These are phyloP conservation scores for Paraphoma sp. DNA, from an alignment of 2,329 filamentous ascomycete species.

Conservation along the genomic window DNA sequence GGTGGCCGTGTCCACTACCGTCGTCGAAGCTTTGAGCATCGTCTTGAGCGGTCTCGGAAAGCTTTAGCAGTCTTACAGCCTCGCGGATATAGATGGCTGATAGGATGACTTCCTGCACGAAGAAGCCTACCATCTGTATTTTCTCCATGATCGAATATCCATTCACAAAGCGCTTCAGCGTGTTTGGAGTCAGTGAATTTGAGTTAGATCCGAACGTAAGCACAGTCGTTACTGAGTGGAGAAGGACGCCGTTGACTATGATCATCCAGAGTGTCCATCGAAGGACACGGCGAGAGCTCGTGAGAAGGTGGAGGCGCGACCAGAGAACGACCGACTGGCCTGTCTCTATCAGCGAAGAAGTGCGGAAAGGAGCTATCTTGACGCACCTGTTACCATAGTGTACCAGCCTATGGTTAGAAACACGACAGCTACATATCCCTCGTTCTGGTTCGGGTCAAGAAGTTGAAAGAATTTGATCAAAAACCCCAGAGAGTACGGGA, in stretches of 20 bases:
- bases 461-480: slow-evolving; percentile 52
- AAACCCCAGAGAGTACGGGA: slow-evolving; percentile 58
- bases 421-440: slow-evolving; percentile 50
- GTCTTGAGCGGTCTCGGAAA: slow-evolving; percentile 32
- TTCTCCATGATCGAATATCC: slow-evolving; percentile 54
- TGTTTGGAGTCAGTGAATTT: slow-evolving; percentile 30
- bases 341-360: background rate
- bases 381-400: slow-evolving; percentile 61
- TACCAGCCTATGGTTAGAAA: slow-evolving; percentile 63
- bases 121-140: slow-evolving; percentile 54
- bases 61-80: slow-evolving; percentile 55
- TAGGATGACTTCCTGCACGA: slow-evolving; percentile 49
- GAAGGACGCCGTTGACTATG: slow-evolving; percentile 59
- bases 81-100: slow-evolving; percentile 60
- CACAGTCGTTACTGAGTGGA: slow-evolving; percentile 62
- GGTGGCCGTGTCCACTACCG: slow-evolving; percentile 23
- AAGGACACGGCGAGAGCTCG: slow-evolving; percentile 58
- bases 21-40: slow-evolving; percentile 42
- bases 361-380: slow-evolving; percentile 4
- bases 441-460: slow-evolving; percentile 29
- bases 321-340: slow-evolving; percentile 68
- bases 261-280: slow-evolving; percentile 64
- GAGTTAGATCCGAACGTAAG: slow-evolving; percentile 61
- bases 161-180: slow-evolving; percentile 35
- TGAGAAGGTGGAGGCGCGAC: slow-evolving; percentile 66